These are phyloP conservation scores for Penicillium corylophilum DNA, from an alignment of 2,329 filamentous ascomycete genomes.

Conservation along the genomic window DNA sequence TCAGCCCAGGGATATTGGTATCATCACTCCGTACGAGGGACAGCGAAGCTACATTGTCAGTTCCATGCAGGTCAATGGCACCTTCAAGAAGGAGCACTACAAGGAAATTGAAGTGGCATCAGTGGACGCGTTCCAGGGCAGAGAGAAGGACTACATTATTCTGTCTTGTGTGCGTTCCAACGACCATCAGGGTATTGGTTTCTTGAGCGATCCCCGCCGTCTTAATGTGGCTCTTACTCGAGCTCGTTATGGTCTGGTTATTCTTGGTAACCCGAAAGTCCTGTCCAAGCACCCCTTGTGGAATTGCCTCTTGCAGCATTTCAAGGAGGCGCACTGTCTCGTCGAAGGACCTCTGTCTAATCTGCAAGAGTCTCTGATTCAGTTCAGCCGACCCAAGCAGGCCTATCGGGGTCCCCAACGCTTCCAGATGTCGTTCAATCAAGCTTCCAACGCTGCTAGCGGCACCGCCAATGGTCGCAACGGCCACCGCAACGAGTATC, in stretches of 20 bases:
- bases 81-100: conserved; percentile 97
- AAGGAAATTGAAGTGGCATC: conserved; percentile 98
- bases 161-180: conserved; percentile 97
- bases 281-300: conserved; percentile 96
- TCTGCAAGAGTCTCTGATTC: conserved; percentile 89
- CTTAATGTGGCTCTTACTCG: conserved; percentile 95
- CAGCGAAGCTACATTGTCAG: conserved; percentile 98
- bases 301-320: conserved; percentile 92
- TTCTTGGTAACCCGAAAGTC: conserved; percentile 96
- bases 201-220: conserved; percentile 94
- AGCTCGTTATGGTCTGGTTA: conserved; percentile 94
- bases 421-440: conserved; percentile 76
- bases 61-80: conserved; percentile 98
- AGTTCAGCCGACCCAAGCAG: conserved; percentile 92
- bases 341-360: conserved; percentile 95
- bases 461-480: conserved; percentile 54
- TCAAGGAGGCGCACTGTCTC: conserved; percentile 94
- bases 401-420: conserved; percentile 85
- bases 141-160: conserved; percentile 99
- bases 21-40: conserved; percentile 97
- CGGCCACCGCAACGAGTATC: conserved; percentile 53
- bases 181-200: conserved; percentile 97
- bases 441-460: conserved; percentile 60
- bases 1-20: conserved; percentile 88
- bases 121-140: conserved; percentile 96